phyloP scores from a whole-genome alignment of 2,329 filamentous ascomycete genomes.

The Zasmidium citrigriseum region DNA sequence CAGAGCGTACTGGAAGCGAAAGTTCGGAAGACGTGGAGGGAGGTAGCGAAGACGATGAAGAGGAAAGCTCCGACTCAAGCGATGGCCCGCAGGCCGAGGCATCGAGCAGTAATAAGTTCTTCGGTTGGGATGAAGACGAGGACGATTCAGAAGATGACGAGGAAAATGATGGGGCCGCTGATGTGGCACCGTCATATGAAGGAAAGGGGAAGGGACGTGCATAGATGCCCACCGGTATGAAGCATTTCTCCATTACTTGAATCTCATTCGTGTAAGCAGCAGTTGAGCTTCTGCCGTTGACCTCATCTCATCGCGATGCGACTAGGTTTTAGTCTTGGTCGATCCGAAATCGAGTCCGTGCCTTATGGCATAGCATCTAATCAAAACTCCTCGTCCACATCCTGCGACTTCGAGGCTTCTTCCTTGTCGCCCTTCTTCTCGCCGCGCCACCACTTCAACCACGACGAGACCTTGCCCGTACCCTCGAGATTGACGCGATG shows the following conservation, averaged over 20 bases:
- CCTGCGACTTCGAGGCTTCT: not conserved
- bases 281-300: too few species aligned
- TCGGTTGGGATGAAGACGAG: constrained; percentile 78
- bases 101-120: constrained; percentile 55
- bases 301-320: not conserved
- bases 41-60: constrained; percentile 37
- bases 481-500: constrained; percentile 1
- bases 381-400: not conserved
- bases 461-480: not conserved
- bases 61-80: constrained; percentile 32
- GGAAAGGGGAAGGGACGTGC: constrained; percentile 46
- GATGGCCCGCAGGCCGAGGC: constrained; percentile 39
- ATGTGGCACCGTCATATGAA: constrained; percentile 34
- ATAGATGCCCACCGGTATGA: not conserved
- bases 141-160: constrained; percentile 45
- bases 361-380: not conserved
- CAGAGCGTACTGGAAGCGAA: constrained; percentile 38
- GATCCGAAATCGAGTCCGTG: not conserved
- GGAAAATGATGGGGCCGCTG: not conserved
- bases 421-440: not conserved
- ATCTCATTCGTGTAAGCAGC: too few species aligned
- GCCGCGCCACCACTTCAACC: not conserved
- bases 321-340: not conserved
- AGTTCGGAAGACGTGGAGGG: constrained; percentile 48
- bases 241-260: not conserved